These are phyloP conservation scores for Syncephalastrum contaminatum DNA, from an alignment of 371 early-diverging fungal genomes.

Conservation along the genomic window DNA sequence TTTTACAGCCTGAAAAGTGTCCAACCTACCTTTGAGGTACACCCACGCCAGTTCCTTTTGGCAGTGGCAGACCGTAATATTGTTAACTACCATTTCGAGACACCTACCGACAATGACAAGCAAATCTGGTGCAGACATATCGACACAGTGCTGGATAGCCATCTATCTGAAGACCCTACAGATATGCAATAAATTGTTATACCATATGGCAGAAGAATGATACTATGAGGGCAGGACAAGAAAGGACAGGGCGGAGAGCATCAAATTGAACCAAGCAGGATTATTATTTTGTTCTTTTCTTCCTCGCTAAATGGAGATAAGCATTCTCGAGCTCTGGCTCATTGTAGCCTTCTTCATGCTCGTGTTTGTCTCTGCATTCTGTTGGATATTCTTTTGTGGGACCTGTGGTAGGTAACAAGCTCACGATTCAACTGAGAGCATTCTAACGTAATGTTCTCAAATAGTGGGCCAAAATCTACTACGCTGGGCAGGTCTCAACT, in stretches of 20 bases:
- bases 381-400: constrained; percentile 49
- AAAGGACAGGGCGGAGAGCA: too few species aligned
- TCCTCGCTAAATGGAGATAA: constrained; percentile 10
- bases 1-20: background rate
- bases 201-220: too few species aligned
- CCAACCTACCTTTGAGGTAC: constrained; percentile 1
- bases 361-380: constrained; percentile 35
- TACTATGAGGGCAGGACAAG: too few species aligned
- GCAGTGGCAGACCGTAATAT: constrained; percentile 24
- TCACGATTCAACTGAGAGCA: too few species aligned
- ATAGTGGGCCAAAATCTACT: too few species aligned
- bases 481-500: too few species aligned
- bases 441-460: too few species aligned
- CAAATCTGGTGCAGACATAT: constrained; percentile 28
- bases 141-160: constrained; percentile 18
- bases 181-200: too few species aligned
- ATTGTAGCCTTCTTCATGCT: constrained; percentile 19
- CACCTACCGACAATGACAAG: constrained; percentile 27
- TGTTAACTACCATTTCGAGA: constrained; percentile 25
- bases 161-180: background rate
- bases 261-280: too few species aligned
- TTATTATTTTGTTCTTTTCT: too few species aligned
- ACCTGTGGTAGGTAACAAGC: constrained; percentile 44
- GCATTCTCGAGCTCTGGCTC: constrained; percentile 23
- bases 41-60: constrained; percentile 33